Base-by-base conservation (phyloP, 441 rosid genomes). In the Mallotus japonicus region DNA sequence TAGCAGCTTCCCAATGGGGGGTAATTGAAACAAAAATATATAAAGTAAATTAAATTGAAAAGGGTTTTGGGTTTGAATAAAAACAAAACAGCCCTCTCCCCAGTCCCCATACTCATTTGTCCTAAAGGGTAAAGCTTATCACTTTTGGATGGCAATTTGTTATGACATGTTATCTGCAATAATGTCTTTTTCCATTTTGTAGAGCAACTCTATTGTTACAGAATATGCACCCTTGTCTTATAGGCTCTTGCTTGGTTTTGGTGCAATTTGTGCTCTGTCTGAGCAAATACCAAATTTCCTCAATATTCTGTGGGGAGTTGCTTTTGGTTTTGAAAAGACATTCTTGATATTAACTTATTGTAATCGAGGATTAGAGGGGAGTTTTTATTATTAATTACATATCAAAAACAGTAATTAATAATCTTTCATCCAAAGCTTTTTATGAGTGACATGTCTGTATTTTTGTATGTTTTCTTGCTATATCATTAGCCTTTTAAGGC, bases 161-260 rank as follows among this genome's bases (percentile, higher is more conserved):
- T 58, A 64, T 68, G 73, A 71, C 56, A 67, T 60, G 75, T 79
- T 74, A 74, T 69, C 75, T 76, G 85, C 75, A 72, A 69, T 53
- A 69, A 70, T 75, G 79, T 73, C 79, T 55, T 51, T 65, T 67
- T 82, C 72, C 80, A 75, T 69, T 78, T 75, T 61, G 70, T 62
- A 61, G 74, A 50, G 71, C 79, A 57, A 19, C 24, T 59, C 64
- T 60, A 40, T 70, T 73, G 74, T 73, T 68, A 62, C 77, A 76
- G 78, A 75, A 66, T 50, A 53, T 71, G 62, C 70, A 62, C 15
- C 65, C 72, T 67, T 71, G 62, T 62, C 76, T 54, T 72, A 46
- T 22, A 54, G 59, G 73, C 66, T 47, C 66, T 49, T 20, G 50
- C 49, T 60, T 28, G 47, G 47, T 22, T 59, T 32, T 77, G 61